These are phyloP conservation scores for Trichoderma sp. DNA, from an alignment of 2,329 filamentous ascomycete genomes.

Conservation along the genomic window DNA sequence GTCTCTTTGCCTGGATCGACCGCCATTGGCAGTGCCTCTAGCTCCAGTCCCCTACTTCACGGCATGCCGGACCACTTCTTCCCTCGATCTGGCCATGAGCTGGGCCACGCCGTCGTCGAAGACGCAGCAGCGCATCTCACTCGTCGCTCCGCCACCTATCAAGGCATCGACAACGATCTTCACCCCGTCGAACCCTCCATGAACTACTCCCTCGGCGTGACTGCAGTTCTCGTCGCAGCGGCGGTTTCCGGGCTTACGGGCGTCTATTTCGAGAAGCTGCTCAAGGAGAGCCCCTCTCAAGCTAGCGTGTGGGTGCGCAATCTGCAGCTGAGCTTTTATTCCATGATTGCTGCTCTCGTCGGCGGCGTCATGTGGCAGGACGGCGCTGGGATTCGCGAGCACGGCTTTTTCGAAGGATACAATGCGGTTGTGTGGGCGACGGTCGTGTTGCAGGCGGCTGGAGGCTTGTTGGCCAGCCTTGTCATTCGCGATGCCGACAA, in stretches of 20 bases:
- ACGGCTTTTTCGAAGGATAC: slow-evolving; percentile 94
- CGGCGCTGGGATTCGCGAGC: slow-evolving; percentile 76
- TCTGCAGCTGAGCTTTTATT: slow-evolving; percentile 92
- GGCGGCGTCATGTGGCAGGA: slow-evolving; percentile 86
- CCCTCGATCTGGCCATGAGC: slow-evolving; percentile 75
- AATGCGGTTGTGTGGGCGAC: slow-evolving; percentile 89
- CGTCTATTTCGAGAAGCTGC: slow-evolving; percentile 86
- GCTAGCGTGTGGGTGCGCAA: slow-evolving; percentile 92
- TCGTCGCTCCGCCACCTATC: slow-evolving; percentile 82
- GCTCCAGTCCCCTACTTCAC: slow-evolving; percentile 60
- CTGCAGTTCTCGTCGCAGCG: slow-evolving; percentile 76
- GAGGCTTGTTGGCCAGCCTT: slow-evolving; percentile 70
- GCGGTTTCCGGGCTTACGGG: slow-evolving; percentile 81
- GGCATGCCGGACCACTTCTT: slow-evolving; percentile 69
- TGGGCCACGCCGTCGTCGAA: slow-evolving; percentile 55
- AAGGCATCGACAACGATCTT: slow-evolving; percentile 73
- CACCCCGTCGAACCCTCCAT: slow-evolving; percentile 54
- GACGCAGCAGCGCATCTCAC: slow-evolving; percentile 34
- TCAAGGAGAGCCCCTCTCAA: slow-evolving; percentile 77
- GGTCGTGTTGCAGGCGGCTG: slow-evolving; percentile 77
- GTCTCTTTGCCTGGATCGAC: slow-evolving; percentile 73
- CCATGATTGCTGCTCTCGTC: slow-evolving; percentile 83
- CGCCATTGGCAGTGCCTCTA: slow-evolving; percentile 30
- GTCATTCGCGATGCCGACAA: slow-evolving; percentile 55
- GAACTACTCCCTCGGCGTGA: slow-evolving; percentile 77